Evolutionary conservation across 2,329 filamentous ascomycete species (phyloP).

Genomic region (Talaromyces sp.): DNA sequence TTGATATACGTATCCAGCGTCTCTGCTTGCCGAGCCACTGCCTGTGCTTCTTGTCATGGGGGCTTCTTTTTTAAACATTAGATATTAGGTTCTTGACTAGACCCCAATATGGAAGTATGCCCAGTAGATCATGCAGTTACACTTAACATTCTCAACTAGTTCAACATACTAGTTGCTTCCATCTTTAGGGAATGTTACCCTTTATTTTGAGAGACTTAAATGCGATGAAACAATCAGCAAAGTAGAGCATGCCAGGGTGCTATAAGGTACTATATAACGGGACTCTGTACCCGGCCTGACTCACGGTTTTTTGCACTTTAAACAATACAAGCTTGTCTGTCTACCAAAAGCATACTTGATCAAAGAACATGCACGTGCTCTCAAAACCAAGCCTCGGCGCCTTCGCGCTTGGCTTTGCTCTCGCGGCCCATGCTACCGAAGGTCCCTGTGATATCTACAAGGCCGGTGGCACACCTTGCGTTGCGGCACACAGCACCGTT

Average conservation of each 20-base stretch:
- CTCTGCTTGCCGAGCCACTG: too few relatives aligned
- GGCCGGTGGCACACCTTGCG: slow-evolving; percentile 6
- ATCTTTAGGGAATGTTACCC: too few relatives aligned
- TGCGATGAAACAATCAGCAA: too few relatives aligned
- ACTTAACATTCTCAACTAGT: too few relatives aligned
- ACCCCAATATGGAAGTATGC: too few relatives aligned
- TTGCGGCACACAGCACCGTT: slow-evolving; percentile 7
- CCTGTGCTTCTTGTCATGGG: too few relatives aligned
- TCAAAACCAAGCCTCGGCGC: not conserved
- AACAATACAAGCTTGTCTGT: not conserved
- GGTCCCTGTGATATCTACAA: slow-evolving; percentile 7
- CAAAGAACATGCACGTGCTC: not conserved
- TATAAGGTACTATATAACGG: not conserved
- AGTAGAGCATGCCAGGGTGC: not conserved
- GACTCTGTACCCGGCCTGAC: not conserved
- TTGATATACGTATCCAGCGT: too few relatives aligned
- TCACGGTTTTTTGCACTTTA: not conserved
- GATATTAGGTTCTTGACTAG: too few relatives aligned
- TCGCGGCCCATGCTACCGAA: slow-evolving; percentile 28
- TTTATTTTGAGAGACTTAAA: too few relatives aligned
- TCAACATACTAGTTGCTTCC: too few relatives aligned
- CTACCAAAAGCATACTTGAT: not conserved
- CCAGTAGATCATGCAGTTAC: too few relatives aligned
- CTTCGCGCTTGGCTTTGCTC: slow-evolving; percentile 15
- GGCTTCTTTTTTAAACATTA: too few relatives aligned